Evolutionary conservation across 1,139 yeast species (phyloP).

Genomic region (Debaryomycetaceae sp.): DNA sequence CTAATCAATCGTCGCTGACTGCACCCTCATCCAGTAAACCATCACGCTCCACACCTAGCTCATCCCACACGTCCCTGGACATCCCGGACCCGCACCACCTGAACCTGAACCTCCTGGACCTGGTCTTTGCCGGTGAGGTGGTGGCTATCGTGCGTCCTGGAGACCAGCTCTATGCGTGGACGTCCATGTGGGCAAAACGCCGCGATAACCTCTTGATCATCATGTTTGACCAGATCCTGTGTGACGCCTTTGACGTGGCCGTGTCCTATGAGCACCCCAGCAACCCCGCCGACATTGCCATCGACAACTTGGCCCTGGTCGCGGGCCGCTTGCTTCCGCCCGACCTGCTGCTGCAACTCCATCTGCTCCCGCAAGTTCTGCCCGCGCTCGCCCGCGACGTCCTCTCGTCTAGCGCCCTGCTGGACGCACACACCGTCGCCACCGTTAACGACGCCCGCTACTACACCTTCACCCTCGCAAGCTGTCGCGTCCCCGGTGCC

Average conservation of each 20-base stretch:
- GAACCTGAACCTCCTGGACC: constrained; percentile 29
- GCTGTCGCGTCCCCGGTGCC: constrained; percentile 54
- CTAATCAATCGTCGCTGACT: no score
- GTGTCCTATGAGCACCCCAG: constrained; percentile 22
- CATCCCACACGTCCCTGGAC: no score
- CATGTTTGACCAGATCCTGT: constrained; percentile 80
- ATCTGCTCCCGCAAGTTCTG: not conserved
- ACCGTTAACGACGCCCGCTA: constrained; percentile 48
- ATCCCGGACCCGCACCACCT: no score
- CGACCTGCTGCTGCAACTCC: not conserved
- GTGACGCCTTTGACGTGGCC: constrained; percentile 63
- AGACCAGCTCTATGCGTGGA: constrained; percentile 52
- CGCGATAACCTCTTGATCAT: constrained; percentile 63
- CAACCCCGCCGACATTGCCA: not conserved
- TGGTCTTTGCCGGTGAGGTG: constrained; percentile 43
- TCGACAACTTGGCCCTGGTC: not conserved
- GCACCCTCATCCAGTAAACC: no score
- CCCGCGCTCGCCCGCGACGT: constrained; percentile 2
- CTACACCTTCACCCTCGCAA: constrained; percentile 43
- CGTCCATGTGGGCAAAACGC: constrained; percentile 80
- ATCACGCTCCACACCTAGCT: no score
- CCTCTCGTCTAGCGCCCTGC: constrained; percentile 6
- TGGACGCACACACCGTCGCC: constrained; percentile 29
- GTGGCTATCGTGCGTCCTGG: constrained; percentile 45
- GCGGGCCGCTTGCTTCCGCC: not conserved